phyloP scores from a whole-genome alignment of 306 rosid species.

The Sechiopsis laciniata region DNA sequence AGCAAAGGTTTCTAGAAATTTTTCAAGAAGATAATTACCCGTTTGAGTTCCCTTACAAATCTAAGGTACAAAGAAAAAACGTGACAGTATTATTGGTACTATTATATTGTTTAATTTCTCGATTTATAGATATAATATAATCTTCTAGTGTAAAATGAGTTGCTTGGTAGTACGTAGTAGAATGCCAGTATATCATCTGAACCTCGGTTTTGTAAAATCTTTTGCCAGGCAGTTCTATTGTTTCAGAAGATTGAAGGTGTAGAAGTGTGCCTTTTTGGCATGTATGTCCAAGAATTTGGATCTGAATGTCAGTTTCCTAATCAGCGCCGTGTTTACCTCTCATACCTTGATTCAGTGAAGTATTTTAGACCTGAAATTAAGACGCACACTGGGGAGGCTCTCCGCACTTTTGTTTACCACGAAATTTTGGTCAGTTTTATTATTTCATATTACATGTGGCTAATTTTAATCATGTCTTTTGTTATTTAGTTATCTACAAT shows the following conservation, averaged over 20 bases:
- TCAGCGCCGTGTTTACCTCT: conserved; percentile 94
- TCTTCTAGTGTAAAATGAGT: neutral
- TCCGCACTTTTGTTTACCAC: conserved; percentile 92
- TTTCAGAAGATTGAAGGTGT: conserved; percentile 98
- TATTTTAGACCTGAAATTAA: conserved; percentile 92
- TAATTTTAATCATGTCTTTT: conserved; percentile 14
- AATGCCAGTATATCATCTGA: neutral
- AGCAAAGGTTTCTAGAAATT: conserved; percentile 83
- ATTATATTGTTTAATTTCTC: neutral
- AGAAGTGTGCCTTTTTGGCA: conserved; percentile 96
- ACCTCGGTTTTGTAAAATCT: neutral
- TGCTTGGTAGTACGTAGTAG: neutral
- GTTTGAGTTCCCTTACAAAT: conserved; percentile 87
- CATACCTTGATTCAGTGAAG: conserved; percentile 95
- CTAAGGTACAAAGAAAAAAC: conserved; percentile 52
- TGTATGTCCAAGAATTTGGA: conserved; percentile 99
- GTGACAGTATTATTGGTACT: neutral
- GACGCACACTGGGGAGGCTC: conserved; percentile 89
- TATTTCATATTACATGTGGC: conserved; percentile 7
- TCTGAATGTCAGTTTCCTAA: conserved; percentile 83
- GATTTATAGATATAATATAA: neutral
- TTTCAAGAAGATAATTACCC: conserved; percentile 97
- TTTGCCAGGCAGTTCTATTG: conserved; percentile 66
- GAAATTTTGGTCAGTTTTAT: conserved; percentile 70
- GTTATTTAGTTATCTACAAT: conserved; percentile 20